phyloP scores from a whole-genome alignment of 2,329 filamentous ascomycete genomes.

The Trichoderma koningiopsis region DNA sequence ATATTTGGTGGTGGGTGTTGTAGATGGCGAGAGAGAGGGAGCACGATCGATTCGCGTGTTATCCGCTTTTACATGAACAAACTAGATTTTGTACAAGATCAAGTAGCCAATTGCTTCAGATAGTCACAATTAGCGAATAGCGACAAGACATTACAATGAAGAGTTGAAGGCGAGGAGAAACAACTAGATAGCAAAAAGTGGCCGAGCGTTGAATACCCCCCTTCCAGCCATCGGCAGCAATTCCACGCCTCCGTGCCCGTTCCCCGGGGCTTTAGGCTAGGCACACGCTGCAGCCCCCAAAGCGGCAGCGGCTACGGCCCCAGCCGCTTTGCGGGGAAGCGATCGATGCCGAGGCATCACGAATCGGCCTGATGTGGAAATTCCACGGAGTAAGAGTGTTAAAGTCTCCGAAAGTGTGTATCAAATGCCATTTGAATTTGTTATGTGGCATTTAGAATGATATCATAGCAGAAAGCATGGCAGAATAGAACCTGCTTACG shows the following conservation, averaged over 20 bases:
- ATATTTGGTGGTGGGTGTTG: constrained; percentile 4
- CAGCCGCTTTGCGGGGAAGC: constrained; percentile 36
- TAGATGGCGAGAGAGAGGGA: background rate
- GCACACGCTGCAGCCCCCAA: background rate
- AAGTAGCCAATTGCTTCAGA: background rate
- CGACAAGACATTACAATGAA: background rate
- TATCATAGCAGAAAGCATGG: background rate
- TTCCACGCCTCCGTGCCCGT: background rate
- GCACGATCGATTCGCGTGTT: background rate
- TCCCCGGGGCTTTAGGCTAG: background rate
- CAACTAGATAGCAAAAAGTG: background rate
- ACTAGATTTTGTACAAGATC: background rate
- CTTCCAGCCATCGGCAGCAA: background rate
- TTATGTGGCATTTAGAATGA: too few species aligned
- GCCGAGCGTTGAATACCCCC: background rate
- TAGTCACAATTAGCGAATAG: background rate
- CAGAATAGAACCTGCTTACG: background rate
- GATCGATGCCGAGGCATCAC: constrained; percentile 27
- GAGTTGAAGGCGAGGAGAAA: background rate
- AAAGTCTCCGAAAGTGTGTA: background rate
- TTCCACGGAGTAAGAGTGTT: background rate
- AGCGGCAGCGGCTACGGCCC: constrained; percentile 6
- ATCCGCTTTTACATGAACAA: background rate
- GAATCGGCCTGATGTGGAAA: background rate
- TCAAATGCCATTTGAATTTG: background rate